These are phyloP conservation scores for Solanum virginianum DNA, from an alignment of 257 asterid genomes.

Conservation along the genomic window DNA sequence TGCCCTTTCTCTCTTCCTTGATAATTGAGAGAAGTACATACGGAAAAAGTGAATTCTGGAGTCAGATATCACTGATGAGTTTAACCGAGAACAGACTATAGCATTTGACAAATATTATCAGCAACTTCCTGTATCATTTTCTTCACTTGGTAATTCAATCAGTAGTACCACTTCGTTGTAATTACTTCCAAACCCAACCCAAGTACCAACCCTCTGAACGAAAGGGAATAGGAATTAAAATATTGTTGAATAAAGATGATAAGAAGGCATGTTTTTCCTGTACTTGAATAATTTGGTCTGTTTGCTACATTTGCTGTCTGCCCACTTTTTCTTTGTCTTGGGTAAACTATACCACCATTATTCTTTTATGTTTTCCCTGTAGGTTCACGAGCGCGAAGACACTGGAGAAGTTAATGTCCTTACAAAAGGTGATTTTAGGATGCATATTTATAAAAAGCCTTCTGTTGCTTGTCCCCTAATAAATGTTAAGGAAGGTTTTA, in stretches of 20 bases:
- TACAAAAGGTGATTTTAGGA: conserved; percentile 56
- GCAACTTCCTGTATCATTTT: background rate
- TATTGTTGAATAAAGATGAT: background rate
- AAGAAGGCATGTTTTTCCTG: background rate
- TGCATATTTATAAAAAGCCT: background rate
- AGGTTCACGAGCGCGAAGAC: conserved; percentile 91
- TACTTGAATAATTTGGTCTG: background rate
- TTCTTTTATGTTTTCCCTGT: background rate
- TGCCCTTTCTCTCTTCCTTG: background rate
- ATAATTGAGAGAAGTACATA: background rate
- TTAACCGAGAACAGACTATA: background rate
- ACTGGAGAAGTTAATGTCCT: conserved; percentile 94
- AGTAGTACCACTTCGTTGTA: background rate
- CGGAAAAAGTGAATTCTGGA: background rate
- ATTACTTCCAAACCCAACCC: background rate
- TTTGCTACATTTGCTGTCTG: background rate
- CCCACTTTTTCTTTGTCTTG: background rate
- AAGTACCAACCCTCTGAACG: no score
- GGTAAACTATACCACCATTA: background rate
- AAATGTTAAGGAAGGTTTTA: background rate
- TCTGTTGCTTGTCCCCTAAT: background rate
- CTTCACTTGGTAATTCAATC: background rate
- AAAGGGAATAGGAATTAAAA: background rate
- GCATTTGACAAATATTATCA: background rate
- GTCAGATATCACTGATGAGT: background rate